phyloP scores from a whole-genome alignment of 306 rosid species.

The Pyrus bretschneideri region DNA sequence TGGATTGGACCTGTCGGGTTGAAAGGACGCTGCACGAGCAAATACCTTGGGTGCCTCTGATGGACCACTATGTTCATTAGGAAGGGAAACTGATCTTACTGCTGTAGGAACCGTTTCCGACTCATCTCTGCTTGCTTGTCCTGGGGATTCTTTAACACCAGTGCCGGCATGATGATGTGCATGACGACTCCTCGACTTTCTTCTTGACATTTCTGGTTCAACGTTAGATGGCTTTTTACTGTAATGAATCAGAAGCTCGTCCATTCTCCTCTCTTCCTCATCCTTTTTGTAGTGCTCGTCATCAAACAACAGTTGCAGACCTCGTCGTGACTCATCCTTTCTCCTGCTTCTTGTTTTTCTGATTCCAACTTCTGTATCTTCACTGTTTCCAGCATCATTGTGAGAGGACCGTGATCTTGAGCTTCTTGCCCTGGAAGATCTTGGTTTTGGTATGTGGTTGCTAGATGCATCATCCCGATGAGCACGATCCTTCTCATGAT shows the following conservation, averaged over 20 bases:
- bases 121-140: slow-evolving; percentile 33
- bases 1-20: slow-evolving; percentile 49
- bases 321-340: slow-evolving; percentile 55
- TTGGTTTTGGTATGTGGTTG: slow-evolving; percentile 46
- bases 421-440: slow-evolving; percentile 56
- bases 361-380: slow-evolving; percentile 37
- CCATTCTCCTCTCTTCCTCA: slow-evolving; percentile 84
- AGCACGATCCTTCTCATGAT: slow-evolving; percentile 34
- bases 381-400: slow-evolving; percentile 23
- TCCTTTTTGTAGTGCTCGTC: slow-evolving; percentile 52
- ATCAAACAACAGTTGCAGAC: slow-evolving; percentile 72
- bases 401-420: slow-evolving; percentile 52
- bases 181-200: slow-evolving; percentile 58
- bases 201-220: slow-evolving; percentile 51
- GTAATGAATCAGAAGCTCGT: slow-evolving; percentile 73
- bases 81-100: slow-evolving; percentile 67
- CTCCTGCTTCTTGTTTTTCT: slow-evolving; percentile 64
- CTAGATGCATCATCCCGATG: slow-evolving; percentile 30
- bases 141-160: slow-evolving; percentile 24
- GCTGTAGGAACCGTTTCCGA: slow-evolving; percentile 31
- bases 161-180: slow-evolving; percentile 31
- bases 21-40: slow-evolving; percentile 78
- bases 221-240: slow-evolving; percentile 58
- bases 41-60: slow-evolving; percentile 49
- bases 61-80: slow-evolving; percentile 43